Base-by-base conservation (phyloP, 345 rosid species). In the Capsella bursapastoris region DNA sequence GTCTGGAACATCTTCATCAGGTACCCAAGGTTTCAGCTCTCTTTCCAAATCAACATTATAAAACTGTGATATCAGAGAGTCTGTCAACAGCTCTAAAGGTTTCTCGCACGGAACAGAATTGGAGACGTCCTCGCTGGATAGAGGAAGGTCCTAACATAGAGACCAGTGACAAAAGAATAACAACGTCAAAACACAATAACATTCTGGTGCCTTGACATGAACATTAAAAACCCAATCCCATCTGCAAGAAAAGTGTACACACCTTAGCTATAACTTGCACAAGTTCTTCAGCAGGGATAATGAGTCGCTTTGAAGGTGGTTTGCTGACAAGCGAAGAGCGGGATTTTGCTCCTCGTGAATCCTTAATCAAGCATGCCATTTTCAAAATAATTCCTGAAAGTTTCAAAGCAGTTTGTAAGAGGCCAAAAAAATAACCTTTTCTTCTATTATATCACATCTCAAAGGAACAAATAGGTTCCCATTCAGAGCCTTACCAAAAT, bases 231-330 rank as follows among this genome's bases (percentile, higher is more conserved):
- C 58, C 15, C 63, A 58, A 68, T 4, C 53, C 15, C 18, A 44
- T 25, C 29, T 9, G 71, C 22, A 56, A 14, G 70, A 59, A 41
- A 68, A 43, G 64, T 52, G 68, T n/a, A 60, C 18, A 78, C 69
- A 94, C 99, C 96, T 92, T 89, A 9, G 97, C 94, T 66, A 87
- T 78, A 83, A 95, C 86, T 89, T 95, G 94, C 72, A 89, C 98
- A 78, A 92, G 85, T 45, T 95, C 98, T 43, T 82, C 82, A 38
- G 87, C 91, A 75, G 90, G 91, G 78, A 95, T 82, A 58, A 86
- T 81, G 18, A 95, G 66, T 29, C 82, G 82, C 82, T 79, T 88
- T 70, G 85, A 77, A 74, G 87, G 87, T 64, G 93, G 88, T 83
- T 85, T 88, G 87, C 81, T 83, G 77, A 84, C 78, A 71, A 80